Percentiles rank a stretch among this genome's conserved stretches.
These are phyloP conservation scores for Wallemia ichthyophaga DNA, from an alignment of 1,284 basidiomycete species.

Conservation along the genomic window DNA sequence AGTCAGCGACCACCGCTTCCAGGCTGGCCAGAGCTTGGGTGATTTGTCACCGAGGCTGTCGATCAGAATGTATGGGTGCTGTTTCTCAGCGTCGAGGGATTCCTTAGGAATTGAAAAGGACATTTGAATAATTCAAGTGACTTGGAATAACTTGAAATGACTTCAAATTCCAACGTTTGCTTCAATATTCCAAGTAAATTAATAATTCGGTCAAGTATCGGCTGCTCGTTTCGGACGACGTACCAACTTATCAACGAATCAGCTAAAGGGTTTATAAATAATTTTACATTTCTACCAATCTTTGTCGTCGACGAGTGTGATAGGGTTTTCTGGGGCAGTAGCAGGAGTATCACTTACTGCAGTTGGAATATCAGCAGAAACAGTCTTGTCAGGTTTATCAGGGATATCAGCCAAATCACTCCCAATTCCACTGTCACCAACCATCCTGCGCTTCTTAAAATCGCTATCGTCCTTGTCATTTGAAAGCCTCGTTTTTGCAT, in stretches of 20 bases:
- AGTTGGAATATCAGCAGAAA: not conserved
- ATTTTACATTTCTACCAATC: not conserved
- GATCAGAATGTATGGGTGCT: not conserved
- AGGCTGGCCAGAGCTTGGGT: not conserved
- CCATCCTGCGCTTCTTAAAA: constrained; percentile 3
- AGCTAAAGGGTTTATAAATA: too few relatives aligned
- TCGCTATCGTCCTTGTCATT: not conserved
- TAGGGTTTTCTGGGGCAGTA: not conserved
- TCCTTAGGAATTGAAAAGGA: too few relatives aligned
- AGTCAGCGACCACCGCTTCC: not conserved
- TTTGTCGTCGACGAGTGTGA: constrained; percentile 1
- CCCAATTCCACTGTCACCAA: constrained; percentile 3
- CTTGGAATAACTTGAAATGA: too few relatives aligned
- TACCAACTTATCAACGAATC: too few relatives aligned
- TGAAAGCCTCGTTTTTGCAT: constrained; percentile 17
- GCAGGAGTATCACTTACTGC: not conserved
- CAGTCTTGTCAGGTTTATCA: too few relatives aligned
- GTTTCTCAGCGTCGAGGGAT: not conserved
- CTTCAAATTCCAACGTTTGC: too few relatives aligned
- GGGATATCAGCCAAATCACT: too few relatives aligned
- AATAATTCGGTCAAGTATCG: too few relatives aligned
- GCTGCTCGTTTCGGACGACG: too few relatives aligned
- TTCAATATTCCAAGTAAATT: too few relatives aligned
- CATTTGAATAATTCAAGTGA: too few relatives aligned
- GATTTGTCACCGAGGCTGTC: not conserved